phyloP scores from a whole-genome alignment of 768 basidiomycete genomes.

The Piloderma croceum region DNA sequence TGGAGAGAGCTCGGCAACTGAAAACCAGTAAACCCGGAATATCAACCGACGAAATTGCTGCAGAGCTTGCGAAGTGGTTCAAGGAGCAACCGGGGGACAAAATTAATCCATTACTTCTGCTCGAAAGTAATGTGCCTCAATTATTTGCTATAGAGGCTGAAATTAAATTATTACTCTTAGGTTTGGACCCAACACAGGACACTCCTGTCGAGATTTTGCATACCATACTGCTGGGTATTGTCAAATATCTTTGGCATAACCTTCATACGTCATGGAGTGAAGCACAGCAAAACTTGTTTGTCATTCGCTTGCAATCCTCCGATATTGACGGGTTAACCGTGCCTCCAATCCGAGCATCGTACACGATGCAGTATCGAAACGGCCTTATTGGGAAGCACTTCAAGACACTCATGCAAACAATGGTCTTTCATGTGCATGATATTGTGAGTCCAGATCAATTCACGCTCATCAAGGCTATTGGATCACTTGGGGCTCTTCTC shows the following conservation, averaged over 20 bases:
- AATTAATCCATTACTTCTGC: slow-evolving; percentile 4
- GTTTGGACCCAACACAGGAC: slow-evolving; percentile 26
- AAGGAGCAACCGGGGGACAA: slow-evolving; percentile 3
- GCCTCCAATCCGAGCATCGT: slow-evolving; percentile 21
- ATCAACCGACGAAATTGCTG: neutral
- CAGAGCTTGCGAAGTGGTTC: slow-evolving; percentile 2
- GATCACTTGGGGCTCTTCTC: slow-evolving; percentile 16
- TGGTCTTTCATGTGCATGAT: slow-evolving; percentile 21
- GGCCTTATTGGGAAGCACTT: slow-evolving; percentile 29
- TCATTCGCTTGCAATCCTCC: slow-evolving; percentile 20
- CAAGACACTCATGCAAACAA: slow-evolving; percentile 24
- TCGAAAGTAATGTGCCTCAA: neutral
- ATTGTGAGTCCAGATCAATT: slow-evolving; percentile 16
- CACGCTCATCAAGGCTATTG: slow-evolving; percentile 20
- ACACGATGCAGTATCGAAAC: slow-evolving; percentile 26
- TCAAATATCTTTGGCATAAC: slow-evolving; percentile 32
- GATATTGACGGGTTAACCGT: slow-evolving; percentile 20
- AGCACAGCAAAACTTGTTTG: slow-evolving; percentile 17
- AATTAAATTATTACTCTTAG: slow-evolving; percentile 3
- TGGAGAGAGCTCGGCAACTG: slow-evolving; percentile 6
- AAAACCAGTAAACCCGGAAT: neutral
- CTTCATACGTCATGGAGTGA: slow-evolving; percentile 11
- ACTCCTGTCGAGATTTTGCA: slow-evolving; percentile 30
- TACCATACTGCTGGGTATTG: slow-evolving; percentile 27
- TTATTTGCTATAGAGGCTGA: neutral